Evolutionary conservation across 306 rosid genomes (phyloP).

Genomic region (Abrus pulchellus): DNA sequence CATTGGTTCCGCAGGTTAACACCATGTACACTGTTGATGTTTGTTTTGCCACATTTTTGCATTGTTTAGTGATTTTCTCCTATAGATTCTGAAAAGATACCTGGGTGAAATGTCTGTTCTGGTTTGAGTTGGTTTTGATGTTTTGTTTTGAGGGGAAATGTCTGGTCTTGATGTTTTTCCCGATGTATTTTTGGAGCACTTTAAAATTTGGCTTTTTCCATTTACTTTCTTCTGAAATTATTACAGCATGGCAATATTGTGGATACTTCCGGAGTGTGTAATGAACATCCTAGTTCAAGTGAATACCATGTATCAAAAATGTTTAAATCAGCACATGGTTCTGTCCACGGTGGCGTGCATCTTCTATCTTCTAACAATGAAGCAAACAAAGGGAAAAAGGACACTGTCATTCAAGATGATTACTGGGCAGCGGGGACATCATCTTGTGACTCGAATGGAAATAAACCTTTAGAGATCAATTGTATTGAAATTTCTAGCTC

Average conservation of each 20-base stretch:
- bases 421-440: constrained; percentile 33
- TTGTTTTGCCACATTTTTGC: constrained; percentile 26
- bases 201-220: constrained; percentile 20
- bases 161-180: too few species aligned
- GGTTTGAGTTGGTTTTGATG: constrained; percentile 31
- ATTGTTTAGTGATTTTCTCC: constrained; percentile 42
- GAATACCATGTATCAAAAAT: constrained; percentile 15
- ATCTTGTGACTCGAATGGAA: constrained; percentile 47
- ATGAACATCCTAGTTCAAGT: constrained; percentile 32
- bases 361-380: constrained; percentile 19
- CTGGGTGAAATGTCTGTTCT: background rate
- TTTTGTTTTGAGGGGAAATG: background rate
- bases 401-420: constrained; percentile 7
- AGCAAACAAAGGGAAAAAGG: background rate
- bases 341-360: background rate
- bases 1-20: constrained; percentile 26
- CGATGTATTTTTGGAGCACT: background rate
- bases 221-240: constrained; percentile 26
- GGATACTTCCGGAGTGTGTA: constrained; percentile 27
- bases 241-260: constrained; percentile 46
- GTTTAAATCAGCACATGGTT: constrained; percentile 30
- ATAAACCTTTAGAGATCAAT: constrained; percentile 24
- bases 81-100: constrained; percentile 18
- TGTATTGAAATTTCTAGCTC: constrained; percentile 8
- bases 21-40: constrained; percentile 19